These are phyloP conservation scores for Aspergillus sp. DNA, from an alignment of 2,329 filamentous ascomycete species.

Conservation along the genomic window DNA sequence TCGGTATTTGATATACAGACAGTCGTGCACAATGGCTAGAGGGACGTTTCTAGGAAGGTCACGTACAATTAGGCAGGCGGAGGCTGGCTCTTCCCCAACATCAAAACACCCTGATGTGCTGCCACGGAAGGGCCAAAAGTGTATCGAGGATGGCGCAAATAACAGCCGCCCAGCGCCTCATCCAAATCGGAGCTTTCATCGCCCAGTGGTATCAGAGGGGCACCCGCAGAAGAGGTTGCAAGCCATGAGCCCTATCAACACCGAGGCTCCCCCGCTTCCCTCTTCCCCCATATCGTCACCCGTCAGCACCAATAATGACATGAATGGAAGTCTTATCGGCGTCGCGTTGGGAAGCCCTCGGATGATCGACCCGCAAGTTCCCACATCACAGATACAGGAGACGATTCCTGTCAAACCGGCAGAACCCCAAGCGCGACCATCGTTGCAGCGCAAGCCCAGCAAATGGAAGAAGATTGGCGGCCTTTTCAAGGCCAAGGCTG, in stretches of 20 bases:
- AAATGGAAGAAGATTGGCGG: conserved; percentile 52
- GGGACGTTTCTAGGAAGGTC: conserved; percentile 33
- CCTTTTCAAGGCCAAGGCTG: conserved; percentile 44
- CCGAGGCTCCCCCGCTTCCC: conserved; percentile 19
- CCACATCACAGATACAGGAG: conserved; percentile 20
- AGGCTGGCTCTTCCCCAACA: conserved; percentile 35
- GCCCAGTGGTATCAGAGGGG: conserved; percentile 23
- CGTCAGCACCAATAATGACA: conserved; percentile 18
- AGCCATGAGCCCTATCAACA: conserved; percentile 35
- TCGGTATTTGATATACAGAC: neutral
- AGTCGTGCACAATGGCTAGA: conserved; percentile 30
- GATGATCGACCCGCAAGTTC: conserved; percentile 25
- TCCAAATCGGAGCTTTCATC: conserved; percentile 23
- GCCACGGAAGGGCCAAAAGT: conserved; percentile 34
- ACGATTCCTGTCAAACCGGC: conserved; percentile 15
- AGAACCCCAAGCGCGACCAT: conserved; percentile 14
- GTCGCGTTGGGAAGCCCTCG: conserved; percentile 73
- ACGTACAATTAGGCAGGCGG: conserved; percentile 28
- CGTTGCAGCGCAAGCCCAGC: conserved; percentile 40
- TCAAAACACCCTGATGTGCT: conserved; percentile 36
- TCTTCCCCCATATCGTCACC: conserved; percentile 25
- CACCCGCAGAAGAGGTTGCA: conserved; percentile 17
- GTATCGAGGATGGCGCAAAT: conserved; percentile 16
- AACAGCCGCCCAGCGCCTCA: conserved; percentile 15
- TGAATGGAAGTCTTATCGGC: conserved; percentile 60